Conservation (phyloP, 306 rosid species). For the Vigna nakashimae region DNA sequence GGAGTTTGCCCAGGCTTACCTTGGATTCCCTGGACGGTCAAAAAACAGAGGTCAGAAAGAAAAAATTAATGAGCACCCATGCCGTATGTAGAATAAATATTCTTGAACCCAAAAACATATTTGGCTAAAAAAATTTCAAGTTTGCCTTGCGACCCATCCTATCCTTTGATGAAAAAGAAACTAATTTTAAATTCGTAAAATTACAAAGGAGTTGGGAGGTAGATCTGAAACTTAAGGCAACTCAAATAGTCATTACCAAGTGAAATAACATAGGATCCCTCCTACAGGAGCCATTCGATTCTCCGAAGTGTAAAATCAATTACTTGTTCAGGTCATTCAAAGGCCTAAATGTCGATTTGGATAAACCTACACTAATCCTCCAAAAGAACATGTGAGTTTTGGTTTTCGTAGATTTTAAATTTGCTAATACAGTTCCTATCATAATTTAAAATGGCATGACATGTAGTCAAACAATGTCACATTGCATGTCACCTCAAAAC, state of each 20-base stretch:
- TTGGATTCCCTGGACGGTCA: conserved; percentile 66
- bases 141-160: conserved; percentile 1
- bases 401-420: neutral
- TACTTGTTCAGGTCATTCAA: conserved; percentile 6
- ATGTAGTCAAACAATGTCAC: too few species aligned
- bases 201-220: conserved; percentile 1
- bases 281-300: neutral
- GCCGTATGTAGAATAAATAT: neutral
- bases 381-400: neutral
- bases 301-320: neutral
- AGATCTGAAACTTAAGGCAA: conserved; percentile 6
- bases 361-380: neutral
- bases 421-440: neutral
- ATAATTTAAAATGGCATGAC: neutral
- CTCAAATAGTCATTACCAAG: neutral
- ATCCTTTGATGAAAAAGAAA: conserved; percentile 11
- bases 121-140: conserved; percentile 2
- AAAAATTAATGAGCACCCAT: conserved; percentile 33
- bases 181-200: conserved; percentile 27
- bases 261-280: conserved; percentile 1
- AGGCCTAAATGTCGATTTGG: neutral
- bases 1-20: conserved; percentile 62
- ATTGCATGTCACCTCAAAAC: neutral
- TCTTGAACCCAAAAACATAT: too few species aligned
- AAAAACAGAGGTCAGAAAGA: conserved; percentile 27